Base-by-base conservation (phyloP, 768 basidiomycete genomes). In the Glaciozyma antarctica region DNA sequence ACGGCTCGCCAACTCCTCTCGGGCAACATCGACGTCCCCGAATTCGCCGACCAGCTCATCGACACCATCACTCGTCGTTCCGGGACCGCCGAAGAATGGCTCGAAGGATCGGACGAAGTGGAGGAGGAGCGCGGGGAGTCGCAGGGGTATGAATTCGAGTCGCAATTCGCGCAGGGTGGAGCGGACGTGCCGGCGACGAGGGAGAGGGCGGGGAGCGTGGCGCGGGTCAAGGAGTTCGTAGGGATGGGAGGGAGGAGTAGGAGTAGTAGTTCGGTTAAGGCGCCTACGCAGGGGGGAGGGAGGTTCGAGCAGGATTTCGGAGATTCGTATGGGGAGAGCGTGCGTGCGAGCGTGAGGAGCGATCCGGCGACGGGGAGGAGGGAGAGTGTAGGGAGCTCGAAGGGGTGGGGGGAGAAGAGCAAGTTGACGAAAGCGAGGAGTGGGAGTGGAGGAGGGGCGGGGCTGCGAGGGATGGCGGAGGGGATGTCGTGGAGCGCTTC, bases 1-100 rank as follows among this genome's bases (percentile, higher is more conserved):
- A 85, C 86, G 1, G 86, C 81, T 3, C 86, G 86, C 75, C 81
- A 86, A 75, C 83, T 99, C 30, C 84, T 99, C 21, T 86, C 84
- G 47, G 94, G 94, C 9, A 75, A 75, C 15, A 78, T 95, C 51
- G 81, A 84, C 17, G 81, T 84, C 8, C 94, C 92, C 0, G 77
- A 81, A 2, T 98, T 90, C 88, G 86, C 92, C 1, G 76, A 80
- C n/a, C 75, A 80, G 2, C 80, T 99, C 30, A 85, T 89, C 64
- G 81, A 83, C 61, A 85, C 86, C 2, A 79, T 99, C 47, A 84
- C 89, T 58, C 75, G 81, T 15, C 86, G 86, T 69, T 87, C 86
- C 4, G 84, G 86, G 17, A 41, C 41, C 26, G 34, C 44, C 44
- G 63, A 64, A 21, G 60, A 55, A 38, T 48, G 53, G 54, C 21